phyloP scores from a whole-genome alignment of 768 basidiomycete genomes.

The Leucocoprinus leucothites region DNA sequence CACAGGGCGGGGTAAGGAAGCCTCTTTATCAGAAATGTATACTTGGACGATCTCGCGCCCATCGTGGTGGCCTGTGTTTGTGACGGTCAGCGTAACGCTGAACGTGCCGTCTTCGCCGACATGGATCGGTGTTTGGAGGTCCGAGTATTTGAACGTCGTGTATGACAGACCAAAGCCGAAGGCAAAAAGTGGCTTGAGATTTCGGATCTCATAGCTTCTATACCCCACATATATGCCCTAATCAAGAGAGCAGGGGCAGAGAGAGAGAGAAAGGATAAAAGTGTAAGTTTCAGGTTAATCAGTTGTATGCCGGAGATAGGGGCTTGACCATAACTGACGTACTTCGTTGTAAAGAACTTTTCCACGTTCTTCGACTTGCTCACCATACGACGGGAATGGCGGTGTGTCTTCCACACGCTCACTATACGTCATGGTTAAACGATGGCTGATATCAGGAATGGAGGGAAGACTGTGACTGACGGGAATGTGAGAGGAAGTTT shows the following conservation, averaged over 20 bases:
- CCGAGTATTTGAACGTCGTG: conserved; percentile 51
- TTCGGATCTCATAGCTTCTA: conserved; percentile 43
- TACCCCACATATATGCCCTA: conserved; percentile 53
- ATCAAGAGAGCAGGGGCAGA: not conserved
- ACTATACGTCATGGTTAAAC: conserved; percentile 20
- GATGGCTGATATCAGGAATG: not conserved
- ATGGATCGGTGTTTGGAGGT: conserved; percentile 28
- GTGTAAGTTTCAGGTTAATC: too few relatives aligned
- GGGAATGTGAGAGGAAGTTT: conserved; percentile 58
- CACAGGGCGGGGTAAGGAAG: conserved; percentile 40
- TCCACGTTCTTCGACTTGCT: conserved; percentile 38
- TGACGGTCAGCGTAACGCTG: conserved; percentile 38
- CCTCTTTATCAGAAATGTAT: conserved; percentile 41
- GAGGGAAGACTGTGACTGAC: conserved; percentile 32
- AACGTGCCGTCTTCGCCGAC: conserved; percentile 31
- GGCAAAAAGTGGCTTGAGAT: conserved; percentile 43
- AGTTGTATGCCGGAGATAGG: not conserved
- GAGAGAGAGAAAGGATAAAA: too few relatives aligned
- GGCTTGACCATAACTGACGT: not conserved
- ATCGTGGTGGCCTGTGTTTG: conserved; percentile 39
- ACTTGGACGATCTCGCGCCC: conserved; percentile 49
- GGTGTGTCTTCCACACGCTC: conserved; percentile 52
- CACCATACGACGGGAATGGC: conserved; percentile 41
- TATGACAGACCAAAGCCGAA: conserved; percentile 65
- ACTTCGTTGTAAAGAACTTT: conserved; percentile 48